Base-by-base conservation (phyloP, 1,284 basidiomycete species). In the Cronartium ribicola region DNA sequence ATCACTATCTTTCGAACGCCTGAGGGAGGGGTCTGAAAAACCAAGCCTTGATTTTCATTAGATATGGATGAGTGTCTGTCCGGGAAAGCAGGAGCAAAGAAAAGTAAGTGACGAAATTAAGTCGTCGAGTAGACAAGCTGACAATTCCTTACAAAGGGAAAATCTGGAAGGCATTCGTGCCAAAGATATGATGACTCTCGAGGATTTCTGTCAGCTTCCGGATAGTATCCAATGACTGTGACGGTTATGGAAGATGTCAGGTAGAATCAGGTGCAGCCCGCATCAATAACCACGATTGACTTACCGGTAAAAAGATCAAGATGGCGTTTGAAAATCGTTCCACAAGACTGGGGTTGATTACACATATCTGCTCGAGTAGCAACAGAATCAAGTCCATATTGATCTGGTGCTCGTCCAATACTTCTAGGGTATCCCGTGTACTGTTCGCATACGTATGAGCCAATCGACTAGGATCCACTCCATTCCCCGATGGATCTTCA, bases 231-330 rank as follows among this genome's bases (percentile, higher is more conserved):
- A 68, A 55, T 48, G 74, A 75, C 66, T 69, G 39, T 20, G 29
- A 17, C 40, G 13, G 51, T 40, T 55, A 13, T 10, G 6, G 17
- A 71, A 14, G 37, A 14, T 14, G 4, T n/a, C 39, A 22, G 8
- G 36, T 43, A 5, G 4, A 13, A 65, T 14, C 17, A 40, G 17
- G 39, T 14, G 10, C 29, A 61, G 40, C 14, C 22, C 77, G 78
- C 86, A 90, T 17, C 17, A 14, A 44, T n/a, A 65, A 40, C 5
- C 10, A 66, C 20, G 64, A 68, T 0, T 40, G 46, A 60, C 59
- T 62, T 62, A 95, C 96, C 6, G 96, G 95, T 87, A 98, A 88
- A 82, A 98, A 98, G 76, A 98, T 85, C 48, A 99, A 84, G 61
- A 92, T 87, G 0, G 95, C 96, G 2, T 87, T 83, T 3, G 93